Percentiles rank a stretch among this genome's conserved stretches.
These are phyloP conservation scores for Lignosus rhinocerotis DNA, from an alignment of 1,284 basidiomycete species.

Conservation along the genomic window DNA sequence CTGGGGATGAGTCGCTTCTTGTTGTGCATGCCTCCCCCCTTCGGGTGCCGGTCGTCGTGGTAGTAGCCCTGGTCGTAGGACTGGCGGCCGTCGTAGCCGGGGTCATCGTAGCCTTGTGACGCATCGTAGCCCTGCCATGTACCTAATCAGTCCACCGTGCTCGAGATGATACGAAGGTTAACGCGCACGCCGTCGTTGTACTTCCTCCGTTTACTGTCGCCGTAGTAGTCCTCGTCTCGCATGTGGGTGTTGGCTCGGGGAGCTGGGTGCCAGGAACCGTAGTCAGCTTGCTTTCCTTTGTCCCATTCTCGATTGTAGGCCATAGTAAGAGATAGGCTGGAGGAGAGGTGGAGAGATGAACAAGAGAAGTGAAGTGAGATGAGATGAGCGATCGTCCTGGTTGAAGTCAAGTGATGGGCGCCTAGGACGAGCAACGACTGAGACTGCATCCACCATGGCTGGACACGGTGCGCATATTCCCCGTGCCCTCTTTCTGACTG, in stretches of 20 bases:
- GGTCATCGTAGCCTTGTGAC: conserved; percentile 43
- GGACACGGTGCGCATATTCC: conserved; percentile 40
- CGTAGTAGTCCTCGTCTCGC: conserved; percentile 67
- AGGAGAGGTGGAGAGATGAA: not conserved
- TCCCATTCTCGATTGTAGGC: conserved; percentile 83
- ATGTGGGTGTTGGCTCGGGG: conserved; percentile 44
- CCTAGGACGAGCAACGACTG: conserved; percentile 9
- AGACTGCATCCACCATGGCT: conserved; percentile 40
- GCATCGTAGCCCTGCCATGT: conserved; percentile 49
- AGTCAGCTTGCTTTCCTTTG: conserved; percentile 58
- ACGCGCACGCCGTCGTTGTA: conserved; percentile 66
- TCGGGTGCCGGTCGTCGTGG: conserved; percentile 41
- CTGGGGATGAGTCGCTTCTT: conserved; percentile 78
- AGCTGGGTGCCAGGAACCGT: conserved; percentile 43
- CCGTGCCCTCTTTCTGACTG: not conserved
- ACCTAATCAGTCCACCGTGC: not conserved
- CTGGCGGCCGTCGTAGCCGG: conserved; percentile 35
- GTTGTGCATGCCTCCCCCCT: conserved; percentile 42
- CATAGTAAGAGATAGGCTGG: conserved; percentile 40
- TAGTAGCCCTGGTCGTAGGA: conserved; percentile 42
- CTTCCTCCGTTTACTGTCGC: conserved; percentile 76
- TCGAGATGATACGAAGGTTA: not conserved
- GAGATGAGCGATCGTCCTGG: conserved; percentile 18
- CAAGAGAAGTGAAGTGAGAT: not conserved
- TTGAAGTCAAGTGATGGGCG: conserved; percentile 21